These are phyloP conservation scores for Viola odorata DNA, from an alignment of 345 rosid genomes.

Conservation along the genomic window DNA sequence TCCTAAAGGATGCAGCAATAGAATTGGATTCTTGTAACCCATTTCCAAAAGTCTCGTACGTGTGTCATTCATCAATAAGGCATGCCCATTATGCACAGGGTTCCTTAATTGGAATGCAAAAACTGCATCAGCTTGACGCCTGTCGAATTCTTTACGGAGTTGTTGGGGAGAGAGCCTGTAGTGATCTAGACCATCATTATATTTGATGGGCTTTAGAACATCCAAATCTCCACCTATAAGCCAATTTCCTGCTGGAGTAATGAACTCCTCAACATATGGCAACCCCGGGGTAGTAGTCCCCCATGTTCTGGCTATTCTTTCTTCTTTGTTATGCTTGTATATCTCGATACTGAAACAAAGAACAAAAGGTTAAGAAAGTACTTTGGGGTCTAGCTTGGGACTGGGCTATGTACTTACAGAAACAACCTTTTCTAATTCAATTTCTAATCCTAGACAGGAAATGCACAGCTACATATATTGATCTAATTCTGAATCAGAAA, in stretches of 20 bases:
- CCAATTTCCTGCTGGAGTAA: conserved; percentile 82
- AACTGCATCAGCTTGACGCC: conserved; percentile 88
- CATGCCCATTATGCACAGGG: conserved; percentile 96
- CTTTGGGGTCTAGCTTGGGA: not conserved
- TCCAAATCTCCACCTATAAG: conserved; percentile 90
- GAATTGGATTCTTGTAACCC: conserved; percentile 90
- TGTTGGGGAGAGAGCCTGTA: conserved; percentile 85
- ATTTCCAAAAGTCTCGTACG: conserved; percentile 66
- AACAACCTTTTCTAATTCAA: too few species aligned
- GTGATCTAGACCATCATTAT: conserved; percentile 94
- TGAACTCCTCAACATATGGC: conserved; percentile 82
- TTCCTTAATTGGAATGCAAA: conserved; percentile 94
- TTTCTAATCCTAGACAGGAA: too few species aligned
- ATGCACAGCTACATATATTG: too few species aligned
- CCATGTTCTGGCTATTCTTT: conserved; percentile 92
- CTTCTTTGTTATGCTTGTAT: conserved; percentile 90
- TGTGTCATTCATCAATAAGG: conserved; percentile 89
- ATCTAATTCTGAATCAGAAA: too few species aligned
- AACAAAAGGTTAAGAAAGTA: not conserved
- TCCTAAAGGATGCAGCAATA: conserved; percentile 92
- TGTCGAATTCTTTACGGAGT: conserved; percentile 73
- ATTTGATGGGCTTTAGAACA: conserved; percentile 68
- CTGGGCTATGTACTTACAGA: too few species aligned
- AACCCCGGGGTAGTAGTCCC: conserved; percentile 85
- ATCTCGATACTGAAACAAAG: conserved; percentile 60